These are phyloP conservation scores for Paspalum notatum DNA, from an alignment of 176 grass and related monocot genomes.

Conservation along the genomic window DNA sequence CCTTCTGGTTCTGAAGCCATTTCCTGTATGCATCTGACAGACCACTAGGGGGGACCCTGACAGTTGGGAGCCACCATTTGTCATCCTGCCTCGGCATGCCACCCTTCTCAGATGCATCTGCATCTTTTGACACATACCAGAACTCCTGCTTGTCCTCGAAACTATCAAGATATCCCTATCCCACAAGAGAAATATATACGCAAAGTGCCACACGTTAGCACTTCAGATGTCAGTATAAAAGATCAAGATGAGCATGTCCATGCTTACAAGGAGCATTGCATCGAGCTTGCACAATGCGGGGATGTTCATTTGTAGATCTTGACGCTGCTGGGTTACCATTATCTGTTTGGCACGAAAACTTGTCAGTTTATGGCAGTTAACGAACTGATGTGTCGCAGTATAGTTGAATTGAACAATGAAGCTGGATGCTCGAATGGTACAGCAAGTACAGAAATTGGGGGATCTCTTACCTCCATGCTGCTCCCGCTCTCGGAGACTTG, in stretches of 20 bases:
- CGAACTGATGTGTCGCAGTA: background rate
- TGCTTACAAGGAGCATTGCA: conserved; percentile 78
- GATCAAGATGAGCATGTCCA: background rate
- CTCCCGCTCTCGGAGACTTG: conserved; percentile 66
- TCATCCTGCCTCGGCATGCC: conserved; percentile 53
- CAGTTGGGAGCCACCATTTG: conserved; percentile 84
- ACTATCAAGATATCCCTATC: conserved; percentile 69
- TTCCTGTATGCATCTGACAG: conserved; percentile 60
- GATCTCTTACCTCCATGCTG: conserved; percentile 65
- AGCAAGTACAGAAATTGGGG: background rate
- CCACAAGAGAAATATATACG: background rate
- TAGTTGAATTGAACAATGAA: background rate
- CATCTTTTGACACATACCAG: conserved; percentile 68
- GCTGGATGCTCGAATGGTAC: background rate
- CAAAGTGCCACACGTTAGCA: conserved; percentile 6
- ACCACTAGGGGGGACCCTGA: conserved; percentile 67
- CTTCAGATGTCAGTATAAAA: background rate
- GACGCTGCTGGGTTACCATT: conserved; percentile 85
- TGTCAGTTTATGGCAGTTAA: background rate
- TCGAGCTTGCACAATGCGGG: conserved; percentile 87
- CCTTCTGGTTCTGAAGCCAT: conserved; percentile 69
- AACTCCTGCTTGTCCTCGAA: conserved; percentile 68
- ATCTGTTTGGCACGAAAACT: conserved; percentile 42
- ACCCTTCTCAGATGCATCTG: conserved; percentile 48
- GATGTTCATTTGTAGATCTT: conserved; percentile 84